Evolutionary conservation across 1,139 yeast genomes (phyloP).

Genomic region (Saccharomyces hybrid): DNA sequence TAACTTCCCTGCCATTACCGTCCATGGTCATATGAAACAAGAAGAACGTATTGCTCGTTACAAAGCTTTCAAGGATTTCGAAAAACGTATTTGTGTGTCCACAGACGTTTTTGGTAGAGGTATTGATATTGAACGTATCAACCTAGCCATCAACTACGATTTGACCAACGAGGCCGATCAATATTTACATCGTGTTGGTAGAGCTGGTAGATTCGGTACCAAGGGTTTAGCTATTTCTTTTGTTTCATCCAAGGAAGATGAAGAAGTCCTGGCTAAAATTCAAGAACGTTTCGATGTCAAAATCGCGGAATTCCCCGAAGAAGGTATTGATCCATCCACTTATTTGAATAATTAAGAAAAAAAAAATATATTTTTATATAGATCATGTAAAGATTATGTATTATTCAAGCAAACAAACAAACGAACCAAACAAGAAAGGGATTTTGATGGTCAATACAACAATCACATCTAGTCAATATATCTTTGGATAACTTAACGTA

Average conservation of each 20-base stretch:
- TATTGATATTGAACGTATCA: constrained; percentile 97
- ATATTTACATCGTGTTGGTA: constrained; percentile 97
- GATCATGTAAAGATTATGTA: neutral
- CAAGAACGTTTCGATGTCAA: constrained; percentile 97
- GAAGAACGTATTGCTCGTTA: constrained; percentile 97
- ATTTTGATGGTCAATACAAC: neutral
- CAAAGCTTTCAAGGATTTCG: constrained; percentile 94
- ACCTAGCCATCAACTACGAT: constrained; percentile 95
- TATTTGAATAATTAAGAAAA: constrained; percentile 79
- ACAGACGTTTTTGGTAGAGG: constrained; percentile 99
- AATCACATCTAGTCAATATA: too few relatives aligned
- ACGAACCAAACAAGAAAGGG: neutral
- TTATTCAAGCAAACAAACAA: neutral
- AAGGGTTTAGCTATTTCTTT: constrained; percentile 95
- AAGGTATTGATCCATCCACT: constrained; percentile 95
- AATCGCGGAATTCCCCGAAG: constrained; percentile 92
- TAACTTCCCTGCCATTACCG: constrained; percentile 96
- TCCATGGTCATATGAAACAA: constrained; percentile 92
- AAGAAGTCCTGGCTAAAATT: constrained; percentile 82
- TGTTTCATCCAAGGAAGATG: constrained; percentile 79
- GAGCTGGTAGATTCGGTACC: constrained; percentile 99
- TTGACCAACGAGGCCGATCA: constrained; percentile 88
- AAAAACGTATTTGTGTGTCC: constrained; percentile 96
- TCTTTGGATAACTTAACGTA: too few relatives aligned
- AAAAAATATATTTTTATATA: neutral